phyloP scores from a whole-genome alignment of 2,329 filamentous ascomycete species.

The Annulohypoxylon truncatum region DNA sequence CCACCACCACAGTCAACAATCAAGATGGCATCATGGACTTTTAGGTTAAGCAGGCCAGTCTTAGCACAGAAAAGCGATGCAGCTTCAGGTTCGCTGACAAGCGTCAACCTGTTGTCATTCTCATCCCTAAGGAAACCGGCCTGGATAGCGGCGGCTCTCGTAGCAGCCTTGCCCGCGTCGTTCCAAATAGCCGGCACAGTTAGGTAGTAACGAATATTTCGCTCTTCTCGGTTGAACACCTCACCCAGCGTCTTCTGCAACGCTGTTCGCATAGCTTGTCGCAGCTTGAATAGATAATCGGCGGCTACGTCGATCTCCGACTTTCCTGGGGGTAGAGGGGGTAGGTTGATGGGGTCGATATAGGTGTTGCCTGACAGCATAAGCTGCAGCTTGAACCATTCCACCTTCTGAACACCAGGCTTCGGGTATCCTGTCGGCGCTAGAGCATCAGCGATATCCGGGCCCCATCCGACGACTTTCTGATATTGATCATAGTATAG shows the following conservation, averaged over 20 bases:
- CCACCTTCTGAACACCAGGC: slow-evolving; percentile 96
- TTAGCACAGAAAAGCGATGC: slow-evolving; percentile 98
- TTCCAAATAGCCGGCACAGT: slow-evolving; percentile 99
- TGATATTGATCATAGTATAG: slow-evolving; percentile 99
- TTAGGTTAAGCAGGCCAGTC: slow-evolving; percentile 93
- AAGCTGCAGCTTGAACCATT: slow-evolving; percentile 99
- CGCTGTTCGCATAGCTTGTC: slow-evolving; percentile 95
- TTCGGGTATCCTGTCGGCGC: slow-evolving; percentile 98
- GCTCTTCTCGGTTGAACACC: slow-evolving; percentile 97
- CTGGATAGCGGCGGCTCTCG: slow-evolving; percentile 93
- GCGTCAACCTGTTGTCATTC: slow-evolving; percentile 94
- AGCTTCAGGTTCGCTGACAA: slow-evolving; percentile 96
- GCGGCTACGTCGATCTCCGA: slow-evolving; percentile 99
- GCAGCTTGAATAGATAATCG: slow-evolving; percentile 97
- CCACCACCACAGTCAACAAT: slow-evolving; percentile 99
- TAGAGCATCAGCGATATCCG: slow-evolving; percentile 95
- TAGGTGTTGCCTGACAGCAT: slow-evolving; percentile 99
- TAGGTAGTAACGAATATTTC: slow-evolving; percentile 97
- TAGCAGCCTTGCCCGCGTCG: slow-evolving; percentile 97
- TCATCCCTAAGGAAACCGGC: slow-evolving; percentile 96
- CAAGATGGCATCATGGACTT: slow-evolving; percentile 97
- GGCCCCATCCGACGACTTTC: slow-evolving; percentile 99
- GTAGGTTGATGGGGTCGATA: slow-evolving; percentile 98
- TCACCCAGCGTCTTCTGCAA: slow-evolving; percentile 96
- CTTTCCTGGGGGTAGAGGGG: slow-evolving; percentile 95